Base-by-base conservation (phyloP, 148 eudicot species). In the Persicaria maculosa region DNA sequence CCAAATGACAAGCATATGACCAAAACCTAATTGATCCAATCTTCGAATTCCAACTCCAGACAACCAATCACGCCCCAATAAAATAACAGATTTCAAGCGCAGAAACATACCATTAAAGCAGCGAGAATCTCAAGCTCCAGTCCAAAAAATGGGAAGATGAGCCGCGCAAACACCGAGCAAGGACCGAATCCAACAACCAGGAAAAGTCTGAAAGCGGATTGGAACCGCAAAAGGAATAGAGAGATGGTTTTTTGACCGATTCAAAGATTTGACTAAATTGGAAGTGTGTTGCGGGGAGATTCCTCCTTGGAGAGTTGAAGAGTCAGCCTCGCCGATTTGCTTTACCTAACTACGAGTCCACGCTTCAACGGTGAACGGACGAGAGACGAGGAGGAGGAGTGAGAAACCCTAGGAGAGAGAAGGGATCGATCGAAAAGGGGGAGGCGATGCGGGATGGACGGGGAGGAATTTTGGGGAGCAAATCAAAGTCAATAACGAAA, bases 381-480 rank as follows among this genome's bases (percentile, higher is more conserved):
- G 36, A 54, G 19, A 53, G 17, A 14, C 58, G 19, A 53, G 31
- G 36, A 58, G 31, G 67, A 61, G 44, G 68, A 62, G 68, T 12
- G 68, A 65, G 70, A 65, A 65, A 65, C 70, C 70, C 70, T 65
- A 65, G 17, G 70, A 65, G 46, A 65, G 70, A 65, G 70, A 15
- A 65, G 15, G 47, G 46, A 36, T 9, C 11, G 67, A 59, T 25
- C 67, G 43, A 59, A 59, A 61, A 61, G 43, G 31, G 68, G 68
- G 25, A 31, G 31, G 68, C 68, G 68, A 62, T 31, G 40, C 46
- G 44, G 4, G 70, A 65, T 65, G 70, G 19, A 43, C 44, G 44
- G 31, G 15, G n/a, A 25, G 4, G 62, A 22, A 59, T 59, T 59
- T 9, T 7, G 47, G 17, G 43, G 15, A 20, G 17, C 46, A 40